Evolutionary conservation across 2,329 filamentous ascomycete genomes (phyloP).

Genomic region (Hirsutella rhossiliensis): DNA sequence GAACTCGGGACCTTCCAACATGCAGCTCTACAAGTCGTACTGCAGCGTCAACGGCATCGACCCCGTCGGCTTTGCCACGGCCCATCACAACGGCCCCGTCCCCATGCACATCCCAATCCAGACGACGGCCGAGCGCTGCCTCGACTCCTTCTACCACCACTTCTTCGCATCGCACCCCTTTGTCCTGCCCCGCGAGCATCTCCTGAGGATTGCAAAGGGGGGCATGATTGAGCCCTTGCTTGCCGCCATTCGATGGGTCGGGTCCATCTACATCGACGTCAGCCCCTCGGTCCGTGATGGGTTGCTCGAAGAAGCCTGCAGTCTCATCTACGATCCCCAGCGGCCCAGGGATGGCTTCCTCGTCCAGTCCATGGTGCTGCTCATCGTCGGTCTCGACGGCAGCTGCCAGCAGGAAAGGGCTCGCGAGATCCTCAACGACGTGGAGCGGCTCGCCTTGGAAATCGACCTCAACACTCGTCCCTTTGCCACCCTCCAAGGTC

Average conservation of each 20-base stretch:
- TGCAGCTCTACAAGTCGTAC: slow-evolving; percentile 28
- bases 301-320: slow-evolving; percentile 47
- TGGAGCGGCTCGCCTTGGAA: slow-evolving; percentile 60
- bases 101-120: slow-evolving; percentile 11
- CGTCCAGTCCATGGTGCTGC: slow-evolving; percentile 67
- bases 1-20: slow-evolving; percentile 9
- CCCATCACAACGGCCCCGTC: slow-evolving; percentile 5
- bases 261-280: slow-evolving; percentile 41
- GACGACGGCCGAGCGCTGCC: slow-evolving; percentile 37
- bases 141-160: slow-evolving; percentile 46
- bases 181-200: slow-evolving; percentile 37
- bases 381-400: slow-evolving; percentile 68
- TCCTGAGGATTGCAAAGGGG: slow-evolving; percentile 36
- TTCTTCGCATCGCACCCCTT: slow-evolving; percentile 49
- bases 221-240: slow-evolving; percentile 33
- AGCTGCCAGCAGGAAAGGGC: slow-evolving; percentile 60
- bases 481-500: slow-evolving; percentile 53
- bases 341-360: slow-evolving; percentile 45
- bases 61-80: slow-evolving; percentile 7
- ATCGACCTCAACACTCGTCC: slow-evolving; percentile 61
- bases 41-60: slow-evolving; percentile 14
- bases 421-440: slow-evolving; percentile 51
- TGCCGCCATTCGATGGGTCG: slow-evolving; percentile 43
- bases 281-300: slow-evolving; percentile 28
- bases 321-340: slow-evolving; percentile 33